Evolutionary conservation across 176 grass and related monocot species (phyloP), one percentile per base, ranked within the genome.

Genomic region (Oryza longistaminata): DNA sequence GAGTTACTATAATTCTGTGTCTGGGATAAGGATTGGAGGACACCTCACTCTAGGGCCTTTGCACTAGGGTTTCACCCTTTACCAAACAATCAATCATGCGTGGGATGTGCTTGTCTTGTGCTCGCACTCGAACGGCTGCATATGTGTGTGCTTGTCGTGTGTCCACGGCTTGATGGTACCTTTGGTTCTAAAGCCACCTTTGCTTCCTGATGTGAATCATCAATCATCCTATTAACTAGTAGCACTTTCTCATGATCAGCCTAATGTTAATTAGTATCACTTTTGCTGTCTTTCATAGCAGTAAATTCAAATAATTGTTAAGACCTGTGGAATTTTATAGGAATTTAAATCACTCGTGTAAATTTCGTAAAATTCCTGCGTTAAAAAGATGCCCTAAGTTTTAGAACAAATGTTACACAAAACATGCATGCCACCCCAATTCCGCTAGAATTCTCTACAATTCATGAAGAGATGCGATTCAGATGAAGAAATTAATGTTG

Each of bases 1-100:
- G 21, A 73, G 27, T 90, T 82, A 2, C 45, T 82, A 16, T 52
- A 82, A 60, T 78, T 71, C n/a, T 60, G 0, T 31, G 29, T 31
- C 44, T 37, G 79, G 67, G 83, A 90, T 68, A 86, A 67, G 66
- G 79, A 60, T 34, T 46, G 27, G 25, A 15, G 24, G 62, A 43
- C 68, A 86, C 40, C 66, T 71, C 71, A 71, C 31, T 53, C 35
- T 62, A 39, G 31, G 31, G 43, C 17, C 78, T 74, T 31, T 66
- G n/a, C 29, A 6, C 26, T 74, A 43, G 43, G 65, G 65, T 40
- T 33, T 69, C 64, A 15, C 9, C 14, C 55, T 75, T 82, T 44
- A 31, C 13, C 67, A 44, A 73, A 40, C 40, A 66, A 74, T 49
- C 64, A 13, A 43, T 9, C 58, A 62, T 62, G 58, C n/a, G 21